These are phyloP conservation scores for Cinnamomum micranthum DNA, from an alignment of 164 flowering plant species.

Conservation along the genomic window DNA sequence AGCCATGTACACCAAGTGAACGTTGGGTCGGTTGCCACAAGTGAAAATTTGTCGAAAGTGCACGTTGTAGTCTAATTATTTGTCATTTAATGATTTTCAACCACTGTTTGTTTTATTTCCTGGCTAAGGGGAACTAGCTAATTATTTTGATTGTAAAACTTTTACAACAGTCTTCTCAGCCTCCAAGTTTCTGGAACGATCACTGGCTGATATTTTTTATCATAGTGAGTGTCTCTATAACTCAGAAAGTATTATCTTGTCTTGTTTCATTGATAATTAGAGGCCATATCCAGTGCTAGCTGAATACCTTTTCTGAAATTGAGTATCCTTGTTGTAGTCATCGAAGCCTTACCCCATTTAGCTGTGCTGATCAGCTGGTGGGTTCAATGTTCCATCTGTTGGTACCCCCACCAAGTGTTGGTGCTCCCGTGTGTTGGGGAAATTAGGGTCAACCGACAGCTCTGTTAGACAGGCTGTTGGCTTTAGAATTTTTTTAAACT, in stretches of 20 bases:
- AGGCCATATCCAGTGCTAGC: background rate
- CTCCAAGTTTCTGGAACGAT: slow-evolving; percentile 36
- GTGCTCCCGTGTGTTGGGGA: no score
- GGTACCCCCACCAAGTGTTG: no score
- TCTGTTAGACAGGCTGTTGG: no score
- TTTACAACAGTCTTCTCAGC: slow-evolving; percentile 48
- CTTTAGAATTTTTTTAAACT: no score
- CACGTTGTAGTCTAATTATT: no score
- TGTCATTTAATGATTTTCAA: background rate
- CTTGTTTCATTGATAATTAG: background rate
- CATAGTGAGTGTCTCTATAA: slow-evolving; percentile 24
- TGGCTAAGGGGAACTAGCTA: background rate
- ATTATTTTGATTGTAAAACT: background rate
- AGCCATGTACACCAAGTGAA: no score
- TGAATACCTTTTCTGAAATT: background rate
- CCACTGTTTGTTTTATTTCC: background rate
- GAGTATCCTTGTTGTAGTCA: background rate
- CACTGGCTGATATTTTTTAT: slow-evolving; percentile 29
- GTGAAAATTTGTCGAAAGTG: no score
- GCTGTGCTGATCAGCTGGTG: background rate
- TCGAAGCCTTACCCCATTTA: background rate
- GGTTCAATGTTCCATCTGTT: no score
- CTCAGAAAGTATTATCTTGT: background rate
- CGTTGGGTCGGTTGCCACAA: no score
- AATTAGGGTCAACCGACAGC: no score